Conservation (phyloP, 129 eudicot genomes). For the Dittrichia graveolens region DNA sequence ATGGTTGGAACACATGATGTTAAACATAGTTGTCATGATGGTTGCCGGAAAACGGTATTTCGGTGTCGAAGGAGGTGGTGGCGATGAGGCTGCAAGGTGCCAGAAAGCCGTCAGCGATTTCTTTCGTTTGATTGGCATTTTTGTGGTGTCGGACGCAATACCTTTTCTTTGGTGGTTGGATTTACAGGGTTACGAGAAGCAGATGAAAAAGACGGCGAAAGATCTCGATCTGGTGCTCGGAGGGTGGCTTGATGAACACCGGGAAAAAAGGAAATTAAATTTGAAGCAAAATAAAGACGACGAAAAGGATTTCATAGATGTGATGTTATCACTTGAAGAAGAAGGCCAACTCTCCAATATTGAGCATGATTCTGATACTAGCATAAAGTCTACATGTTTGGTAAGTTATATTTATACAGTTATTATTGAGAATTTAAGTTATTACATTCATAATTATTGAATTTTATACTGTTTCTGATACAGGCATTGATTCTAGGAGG, state of each 20-base stretch:
- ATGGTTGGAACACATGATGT: slow-evolving; percentile 21
- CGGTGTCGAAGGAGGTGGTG: slow-evolving; percentile 11
- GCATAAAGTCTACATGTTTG: slow-evolving; percentile 38
- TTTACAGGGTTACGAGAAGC: slow-evolving; percentile 32
- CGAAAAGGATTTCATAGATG: slow-evolving; percentile 34
- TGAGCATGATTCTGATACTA: slow-evolving; percentile 27
- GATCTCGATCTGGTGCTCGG: slow-evolving; percentile 27
- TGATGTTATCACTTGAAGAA: slow-evolving; percentile 36
- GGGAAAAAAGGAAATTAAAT: background rate
- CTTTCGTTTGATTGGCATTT: slow-evolving; percentile 30
- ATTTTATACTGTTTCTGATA: background rate
- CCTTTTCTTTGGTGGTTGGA: slow-evolving; percentile 42
- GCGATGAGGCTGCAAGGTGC: slow-evolving; percentile 4
- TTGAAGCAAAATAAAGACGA: background rate
- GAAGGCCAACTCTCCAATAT: slow-evolving; percentile 6
- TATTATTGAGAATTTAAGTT: too few relatives aligned
- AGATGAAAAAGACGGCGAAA: slow-evolving; percentile 30
- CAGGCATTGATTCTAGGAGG: slow-evolving; percentile 36
- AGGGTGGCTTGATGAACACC: slow-evolving; percentile 42
- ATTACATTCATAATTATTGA: background rate
- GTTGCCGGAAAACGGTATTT: slow-evolving; percentile 31
- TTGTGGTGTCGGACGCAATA: slow-evolving; percentile 28
- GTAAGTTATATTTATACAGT: slow-evolving; percentile 9
- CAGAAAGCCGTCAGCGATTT: slow-evolving; percentile 24
- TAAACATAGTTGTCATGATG: slow-evolving; percentile 25